Evolutionary conservation across 23 red algal species (phyloP), one percentile per base, ranked within the genome.

Genomic region (Gracilaria domingensis): DNA sequence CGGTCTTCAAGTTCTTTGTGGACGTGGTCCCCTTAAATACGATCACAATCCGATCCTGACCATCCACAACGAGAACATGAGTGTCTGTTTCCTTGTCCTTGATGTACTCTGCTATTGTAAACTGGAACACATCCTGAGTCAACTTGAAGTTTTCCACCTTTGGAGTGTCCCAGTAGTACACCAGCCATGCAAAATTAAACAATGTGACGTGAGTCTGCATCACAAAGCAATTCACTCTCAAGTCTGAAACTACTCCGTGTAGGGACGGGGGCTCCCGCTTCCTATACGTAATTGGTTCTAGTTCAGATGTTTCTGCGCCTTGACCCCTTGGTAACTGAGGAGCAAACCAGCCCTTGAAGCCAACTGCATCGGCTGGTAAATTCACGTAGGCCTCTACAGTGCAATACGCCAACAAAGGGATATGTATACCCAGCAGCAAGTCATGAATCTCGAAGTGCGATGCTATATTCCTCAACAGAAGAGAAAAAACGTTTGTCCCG

Each of bases 171-270:
- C 86, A 92, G 25, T 96, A 96, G 79, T 98, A 98, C 21, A 91
- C 85, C 48, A 90, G 40, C 95, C 95, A 93, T 26, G 95, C 83
- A 75, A 98, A 92, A 58, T 98, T 98, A 14, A 97, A 98, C 76
- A 93, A 62, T 11, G 84, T 83, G 51, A 98, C 92, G 75, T 91
- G 87, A 8, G 95, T 98, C 29, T 98, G 86, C 90, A 98, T 90
- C 18, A 88, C 78, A 84, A 98, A 98, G 60, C 80, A 88, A 60
- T 88, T 96, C 45, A 84, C 89, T 37, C 73, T 75, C 51, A 96
- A 88, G 50, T 96, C 94, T 24, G 82, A 83, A 42, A 92, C 84
- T 25, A 89, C 85, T 47, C 91, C 96, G 33, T 79, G 56, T 36
- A 94, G 85, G 16, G 86, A 90, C 29, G 82, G 91, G 26, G 75